Evolutionary conservation across 495 filamentous ascomycete species (phyloP).

Genomic region (Staphylotrichum tortipilum): DNA sequence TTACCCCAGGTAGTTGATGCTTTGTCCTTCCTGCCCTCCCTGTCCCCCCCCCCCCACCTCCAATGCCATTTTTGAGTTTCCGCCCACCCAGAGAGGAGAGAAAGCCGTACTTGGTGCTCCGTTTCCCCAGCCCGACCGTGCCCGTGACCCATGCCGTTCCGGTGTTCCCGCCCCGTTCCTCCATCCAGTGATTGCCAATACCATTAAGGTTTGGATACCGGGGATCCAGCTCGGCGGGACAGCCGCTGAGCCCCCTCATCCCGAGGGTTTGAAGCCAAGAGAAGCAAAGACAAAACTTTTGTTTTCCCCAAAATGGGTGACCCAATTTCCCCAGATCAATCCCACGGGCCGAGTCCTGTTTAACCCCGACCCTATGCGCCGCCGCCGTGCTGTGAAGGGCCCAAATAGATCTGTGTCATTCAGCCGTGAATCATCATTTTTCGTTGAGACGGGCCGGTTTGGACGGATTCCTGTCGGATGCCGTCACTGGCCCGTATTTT

Average conservation of each 20-base stretch:
- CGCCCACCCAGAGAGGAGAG: not conserved
- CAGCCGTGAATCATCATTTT: constrained; percentile 18
- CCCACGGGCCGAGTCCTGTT: constrained; percentile 17
- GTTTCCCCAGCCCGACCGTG: not conserved
- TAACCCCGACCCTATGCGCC: constrained; percentile 14
- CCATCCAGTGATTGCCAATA: not conserved
- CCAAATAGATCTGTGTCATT: constrained; percentile 18
- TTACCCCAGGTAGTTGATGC: too few relatives aligned
- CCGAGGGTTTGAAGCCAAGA: not conserved
- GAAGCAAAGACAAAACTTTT: constrained; percentile 10
- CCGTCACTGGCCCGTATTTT: not conserved
- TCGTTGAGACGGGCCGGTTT: not conserved
- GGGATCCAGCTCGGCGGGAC: not conserved
- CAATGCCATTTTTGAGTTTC: not conserved
- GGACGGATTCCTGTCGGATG: not conserved
- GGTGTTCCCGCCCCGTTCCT: not conserved
- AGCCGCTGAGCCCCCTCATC: not conserved
- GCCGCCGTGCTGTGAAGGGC: constrained; percentile 6
- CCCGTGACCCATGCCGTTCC: not conserved
- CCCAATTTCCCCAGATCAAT: constrained; percentile 10
- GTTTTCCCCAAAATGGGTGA: constrained; percentile 5
- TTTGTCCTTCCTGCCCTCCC: too few relatives aligned
- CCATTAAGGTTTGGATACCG: constrained; percentile 8
- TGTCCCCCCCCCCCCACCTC: not conserved
- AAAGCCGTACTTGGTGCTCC: not conserved